phyloP scores from a whole-genome alignment of 2,329 filamentous ascomycete species.

The Ampelomyces quisqualis region DNA sequence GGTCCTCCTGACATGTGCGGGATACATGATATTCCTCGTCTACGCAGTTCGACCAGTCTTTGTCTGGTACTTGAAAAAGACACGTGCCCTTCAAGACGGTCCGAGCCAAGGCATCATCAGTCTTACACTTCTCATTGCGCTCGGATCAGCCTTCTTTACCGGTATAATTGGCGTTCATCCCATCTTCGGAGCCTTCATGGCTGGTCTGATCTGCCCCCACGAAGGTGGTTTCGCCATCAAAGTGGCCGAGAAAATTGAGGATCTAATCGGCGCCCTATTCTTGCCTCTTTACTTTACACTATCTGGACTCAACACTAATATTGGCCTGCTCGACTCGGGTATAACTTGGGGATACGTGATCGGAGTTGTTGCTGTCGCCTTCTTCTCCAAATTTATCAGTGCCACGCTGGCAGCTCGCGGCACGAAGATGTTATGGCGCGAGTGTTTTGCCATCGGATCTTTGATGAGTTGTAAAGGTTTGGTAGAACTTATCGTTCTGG shows the following conservation, averaged over 20 bases:
- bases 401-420: conserved; percentile 74
- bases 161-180: conserved; percentile 89
- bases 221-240: conserved; percentile 89
- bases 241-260: conserved; percentile 90
- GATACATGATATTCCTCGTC: conserved; percentile 73
- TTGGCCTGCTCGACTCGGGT: conserved; percentile 78
- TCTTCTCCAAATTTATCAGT: conserved; percentile 80
- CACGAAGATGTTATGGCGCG: conserved; percentile 82
- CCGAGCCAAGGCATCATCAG: conserved; percentile 83
- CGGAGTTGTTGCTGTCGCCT: conserved; percentile 77
- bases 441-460: conserved; percentile 82
- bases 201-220: conserved; percentile 86
- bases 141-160: conserved; percentile 83
- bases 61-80: conserved; percentile 69
- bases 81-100: conserved; percentile 79
- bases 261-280: conserved; percentile 80
- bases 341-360: conserved; percentile 89
- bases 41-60: conserved; percentile 73
- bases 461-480: conserved; percentile 97
- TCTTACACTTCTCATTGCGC: conserved; percentile 74
- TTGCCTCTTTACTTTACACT: conserved; percentile 91
- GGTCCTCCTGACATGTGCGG: conserved; percentile 74
- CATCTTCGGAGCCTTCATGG: conserved; percentile 90
- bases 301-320: conserved; percentile 83
- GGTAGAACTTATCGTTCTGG: conserved; percentile 91